Evolutionary conservation across 2,329 filamentous ascomycete genomes (phyloP).

Genomic region (Eutypa lata): DNA sequence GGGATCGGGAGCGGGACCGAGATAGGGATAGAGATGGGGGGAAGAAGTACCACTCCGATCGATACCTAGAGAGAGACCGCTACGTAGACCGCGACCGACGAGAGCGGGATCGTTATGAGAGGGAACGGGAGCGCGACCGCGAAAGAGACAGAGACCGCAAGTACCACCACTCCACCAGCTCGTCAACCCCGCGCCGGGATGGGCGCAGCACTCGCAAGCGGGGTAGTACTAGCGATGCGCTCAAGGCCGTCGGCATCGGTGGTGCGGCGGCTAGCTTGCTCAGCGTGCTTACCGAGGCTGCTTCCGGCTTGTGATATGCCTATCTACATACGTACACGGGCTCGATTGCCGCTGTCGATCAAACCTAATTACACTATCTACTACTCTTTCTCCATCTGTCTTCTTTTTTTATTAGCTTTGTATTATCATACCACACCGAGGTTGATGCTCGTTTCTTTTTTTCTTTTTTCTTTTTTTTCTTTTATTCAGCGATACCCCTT

Average conservation of each 20-base stretch:
- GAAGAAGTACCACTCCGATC: too few species aligned
- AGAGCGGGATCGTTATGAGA: conserved; percentile 32
- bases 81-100: conserved; percentile 24
- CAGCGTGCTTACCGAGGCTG: conserved; percentile 57
- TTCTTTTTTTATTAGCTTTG: too few species aligned
- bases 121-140: conserved; percentile 24
- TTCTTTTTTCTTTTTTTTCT: too few species aligned
- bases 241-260: conserved; percentile 57
- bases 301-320: conserved; percentile 25
- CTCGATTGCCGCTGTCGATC: too few species aligned
- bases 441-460: too few species aligned
- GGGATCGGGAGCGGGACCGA: conserved; percentile 20
- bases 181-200: background rate
- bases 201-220: conserved; percentile 28
- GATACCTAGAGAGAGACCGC: conserved; percentile 24
- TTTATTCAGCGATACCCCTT: too few species aligned
- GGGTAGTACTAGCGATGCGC: conserved; percentile 50
- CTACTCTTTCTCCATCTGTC: too few species aligned
- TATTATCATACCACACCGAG: too few species aligned
- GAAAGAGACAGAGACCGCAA: conserved; percentile 24
- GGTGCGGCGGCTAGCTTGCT: conserved; percentile 58
- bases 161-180: background rate
- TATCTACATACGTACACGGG: too few species aligned
- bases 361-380: too few species aligned
- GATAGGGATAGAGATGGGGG: conserved; percentile 5